Percentiles rank a stretch among this genome's conserved stretches.
These are phyloP conservation scores for Nasturtium officinale DNA, from an alignment of 345 rosid species.

Conservation along the genomic window DNA sequence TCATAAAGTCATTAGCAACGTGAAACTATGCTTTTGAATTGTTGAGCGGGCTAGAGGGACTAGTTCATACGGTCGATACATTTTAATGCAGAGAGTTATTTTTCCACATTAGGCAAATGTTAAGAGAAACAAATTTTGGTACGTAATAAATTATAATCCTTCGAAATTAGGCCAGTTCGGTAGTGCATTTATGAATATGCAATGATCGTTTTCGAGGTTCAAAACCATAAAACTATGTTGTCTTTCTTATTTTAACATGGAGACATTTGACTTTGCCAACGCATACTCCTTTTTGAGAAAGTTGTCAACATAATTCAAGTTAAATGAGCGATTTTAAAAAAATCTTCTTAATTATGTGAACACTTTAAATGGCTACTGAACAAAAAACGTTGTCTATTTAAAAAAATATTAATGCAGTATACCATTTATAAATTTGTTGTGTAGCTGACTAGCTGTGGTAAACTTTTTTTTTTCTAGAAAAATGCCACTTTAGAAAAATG, in stretches of 20 bases:
- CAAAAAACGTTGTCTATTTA: slow-evolving; percentile 7
- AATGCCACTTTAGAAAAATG: slow-evolving; percentile 35
- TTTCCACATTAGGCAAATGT: neutral
- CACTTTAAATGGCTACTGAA: neutral
- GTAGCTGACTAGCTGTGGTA: slow-evolving; percentile 31
- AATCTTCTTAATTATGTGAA: neutral
- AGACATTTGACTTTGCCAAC: slow-evolving; percentile 15
- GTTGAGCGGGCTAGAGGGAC: neutral
- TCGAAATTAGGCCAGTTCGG: neutral
- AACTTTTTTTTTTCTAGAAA: slow-evolving; percentile 29
- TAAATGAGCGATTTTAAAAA: neutral
- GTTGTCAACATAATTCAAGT: neutral
- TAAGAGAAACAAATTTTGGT: too few relatives aligned
- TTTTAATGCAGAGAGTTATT: neutral
- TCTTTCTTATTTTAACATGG: neutral
- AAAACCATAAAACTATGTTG: neutral
- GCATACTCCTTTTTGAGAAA: slow-evolving; percentile 15
- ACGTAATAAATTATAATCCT: neutral
- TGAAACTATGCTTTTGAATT: slow-evolving; percentile 9
- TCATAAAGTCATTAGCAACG: neutral
- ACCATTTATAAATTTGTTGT: neutral
- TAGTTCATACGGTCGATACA: neutral
- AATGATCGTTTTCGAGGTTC: neutral
- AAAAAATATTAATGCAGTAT: neutral
- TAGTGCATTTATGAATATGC: neutral